These are phyloP conservation scores for Macadamia integrifolia DNA, from an alignment of 164 flowering plant species.

Conservation along the genomic window DNA sequence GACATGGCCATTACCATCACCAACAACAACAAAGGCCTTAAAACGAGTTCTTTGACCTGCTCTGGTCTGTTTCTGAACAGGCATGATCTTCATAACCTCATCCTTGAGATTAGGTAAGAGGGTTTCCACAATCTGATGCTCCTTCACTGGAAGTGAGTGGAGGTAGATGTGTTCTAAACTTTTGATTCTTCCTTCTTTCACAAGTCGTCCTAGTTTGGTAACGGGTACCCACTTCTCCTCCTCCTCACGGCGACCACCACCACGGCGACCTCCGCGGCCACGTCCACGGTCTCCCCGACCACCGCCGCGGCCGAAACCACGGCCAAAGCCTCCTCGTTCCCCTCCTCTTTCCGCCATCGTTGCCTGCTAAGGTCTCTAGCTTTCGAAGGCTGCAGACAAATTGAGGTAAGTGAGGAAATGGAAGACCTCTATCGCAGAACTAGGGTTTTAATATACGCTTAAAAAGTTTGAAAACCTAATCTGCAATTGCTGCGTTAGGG, in stretches of 20 bases:
- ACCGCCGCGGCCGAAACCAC: conserved; percentile 39
- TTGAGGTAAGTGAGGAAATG: neutral
- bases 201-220: conserved; percentile 72
- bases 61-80: conserved; percentile 83
- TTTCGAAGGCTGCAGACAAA: neutral
- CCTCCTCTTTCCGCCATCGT: conserved; percentile 59
- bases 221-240: conserved; percentile 81
- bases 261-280: conserved; percentile 45
- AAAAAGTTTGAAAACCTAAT: no score
- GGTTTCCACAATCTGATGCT: conserved; percentile 58
- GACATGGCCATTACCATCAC: conserved; percentile 73
- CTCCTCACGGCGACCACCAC: conserved; percentile 44
- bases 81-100: conserved; percentile 91
- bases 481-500: no score
- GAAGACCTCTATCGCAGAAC: neutral
- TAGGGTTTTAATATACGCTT: neutral
- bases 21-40: conserved; percentile 86
- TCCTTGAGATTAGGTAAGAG: conserved; percentile 54
- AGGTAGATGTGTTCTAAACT: conserved; percentile 66
- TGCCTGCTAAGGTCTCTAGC: neutral
- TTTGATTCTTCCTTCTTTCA: conserved; percentile 46
- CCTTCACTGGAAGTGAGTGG: conserved; percentile 71
- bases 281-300: conserved; percentile 42
- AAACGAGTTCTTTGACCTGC: conserved; percentile 83
- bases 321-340: conserved; percentile 38